Evolutionary conservation across 345 rosid genomes (phyloP).

Genomic region (Bruguiera parviflora): DNA sequence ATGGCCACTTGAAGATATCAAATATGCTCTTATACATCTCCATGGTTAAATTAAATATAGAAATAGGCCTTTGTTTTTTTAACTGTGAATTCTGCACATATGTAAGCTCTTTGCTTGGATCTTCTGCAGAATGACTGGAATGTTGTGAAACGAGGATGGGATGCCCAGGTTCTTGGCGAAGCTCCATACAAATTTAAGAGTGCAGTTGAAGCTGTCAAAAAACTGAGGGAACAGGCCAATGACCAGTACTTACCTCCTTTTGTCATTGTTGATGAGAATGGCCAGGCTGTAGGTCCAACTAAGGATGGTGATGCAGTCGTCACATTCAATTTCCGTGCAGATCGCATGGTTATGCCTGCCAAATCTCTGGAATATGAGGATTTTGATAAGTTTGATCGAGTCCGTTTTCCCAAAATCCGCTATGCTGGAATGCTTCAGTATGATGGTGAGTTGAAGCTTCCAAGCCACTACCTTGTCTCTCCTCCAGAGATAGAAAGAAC

Average conservation of each 20-base stretch:
- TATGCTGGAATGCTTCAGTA: conserved; percentile 99
- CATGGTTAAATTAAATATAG: too few species aligned
- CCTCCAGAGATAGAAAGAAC: conserved; percentile 98
- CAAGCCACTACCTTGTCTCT: conserved; percentile 79
- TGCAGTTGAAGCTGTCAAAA: conserved; percentile 88
- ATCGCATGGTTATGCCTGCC: conserved; percentile 93
- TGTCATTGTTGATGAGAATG: conserved; percentile 74
- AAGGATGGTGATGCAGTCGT: conserved; percentile 97
- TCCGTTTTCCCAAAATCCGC: conserved; percentile 76
- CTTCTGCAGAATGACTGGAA: conserved; percentile 80
- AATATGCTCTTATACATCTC: too few species aligned
- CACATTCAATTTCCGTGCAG: conserved; percentile 89
- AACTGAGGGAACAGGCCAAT: conserved; percentile 65
- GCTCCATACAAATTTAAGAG: conserved; percentile 79
- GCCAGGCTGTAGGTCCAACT: conserved; percentile 81
- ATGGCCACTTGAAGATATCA: too few species aligned
- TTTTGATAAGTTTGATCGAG: conserved; percentile 89
- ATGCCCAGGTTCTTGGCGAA: conserved; percentile 98
- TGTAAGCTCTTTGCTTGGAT: background rate
- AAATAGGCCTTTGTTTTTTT: too few species aligned
- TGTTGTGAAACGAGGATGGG: conserved; percentile 96
- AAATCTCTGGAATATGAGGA: conserved; percentile 89
- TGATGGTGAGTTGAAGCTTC: conserved; percentile 93
- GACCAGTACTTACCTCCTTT: conserved; percentile 93
- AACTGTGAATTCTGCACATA: background rate